Conservation (phyloP, 805 yeast genomes). For the Nakazawaea laoshanensis region DNA sequence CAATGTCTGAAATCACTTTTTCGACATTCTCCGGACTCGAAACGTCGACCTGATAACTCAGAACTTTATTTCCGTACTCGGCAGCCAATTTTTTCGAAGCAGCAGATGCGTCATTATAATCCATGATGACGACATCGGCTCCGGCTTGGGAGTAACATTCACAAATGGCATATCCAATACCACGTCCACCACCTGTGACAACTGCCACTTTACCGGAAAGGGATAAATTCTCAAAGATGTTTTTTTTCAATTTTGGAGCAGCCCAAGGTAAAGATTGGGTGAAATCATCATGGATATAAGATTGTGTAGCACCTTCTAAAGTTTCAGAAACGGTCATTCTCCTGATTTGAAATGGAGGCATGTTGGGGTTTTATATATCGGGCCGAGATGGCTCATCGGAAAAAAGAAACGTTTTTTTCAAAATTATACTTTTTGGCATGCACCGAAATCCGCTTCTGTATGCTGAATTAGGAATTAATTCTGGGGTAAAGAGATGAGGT, state of each 20-base stretch:
- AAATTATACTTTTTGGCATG: no score
- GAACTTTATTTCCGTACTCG: constrained; percentile 22
- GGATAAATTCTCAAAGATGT: constrained; percentile 62
- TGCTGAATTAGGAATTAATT: no score
- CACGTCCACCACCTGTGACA: constrained; percentile 79
- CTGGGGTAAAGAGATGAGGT: no score
- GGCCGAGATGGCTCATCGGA: no score
- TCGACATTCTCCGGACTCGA: constrained; percentile 23
- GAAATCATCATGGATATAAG: constrained; percentile 11
- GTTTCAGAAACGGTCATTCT: constrained; percentile 6
- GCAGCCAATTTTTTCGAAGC: constrained; percentile 29
- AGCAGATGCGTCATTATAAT: constrained; percentile 21
- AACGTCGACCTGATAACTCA: constrained; percentile 18
- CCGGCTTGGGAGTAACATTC: constrained; percentile 84
- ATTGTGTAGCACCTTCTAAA: constrained; percentile 2
- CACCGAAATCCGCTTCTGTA: no score
- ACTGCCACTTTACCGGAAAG: constrained; percentile 78
- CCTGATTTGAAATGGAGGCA: no score
- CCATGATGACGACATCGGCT: constrained; percentile 60
- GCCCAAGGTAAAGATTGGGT: constrained; percentile 37
- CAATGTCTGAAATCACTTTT: constrained; percentile 20
- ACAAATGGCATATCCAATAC: constrained; percentile 78
- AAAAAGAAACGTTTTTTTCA: no score
- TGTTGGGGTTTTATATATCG: no score
- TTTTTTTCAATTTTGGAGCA: constrained; percentile 39